Evolutionary conservation across 257 asterid genomes (phyloP).

Genomic region (Scutellaria baicalensis): DNA sequence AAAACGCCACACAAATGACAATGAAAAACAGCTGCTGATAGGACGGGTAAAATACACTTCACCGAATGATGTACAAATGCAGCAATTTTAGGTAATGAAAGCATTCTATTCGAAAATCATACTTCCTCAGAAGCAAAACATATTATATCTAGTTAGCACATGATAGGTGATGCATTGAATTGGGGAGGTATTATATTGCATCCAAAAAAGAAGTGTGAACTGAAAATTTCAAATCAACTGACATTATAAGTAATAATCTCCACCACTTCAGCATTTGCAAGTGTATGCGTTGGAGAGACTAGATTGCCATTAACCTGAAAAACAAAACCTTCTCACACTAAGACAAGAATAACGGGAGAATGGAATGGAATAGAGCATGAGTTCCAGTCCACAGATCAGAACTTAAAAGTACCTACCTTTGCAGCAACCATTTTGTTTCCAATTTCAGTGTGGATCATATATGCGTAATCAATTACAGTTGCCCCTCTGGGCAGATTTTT

Average conservation of each 20-base stretch:
- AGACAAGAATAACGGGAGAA: neutral
- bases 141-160: neutral
- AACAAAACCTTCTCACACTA: constrained; percentile 5
- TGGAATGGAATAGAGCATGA: neutral
- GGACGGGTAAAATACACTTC: neutral
- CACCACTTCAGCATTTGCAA: constrained; percentile 89
- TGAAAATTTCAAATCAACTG: constrained; percentile 25
- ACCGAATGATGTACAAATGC: neutral
- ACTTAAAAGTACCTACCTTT: constrained; percentile 56
- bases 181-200: neutral
- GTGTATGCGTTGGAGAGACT: constrained; percentile 70
- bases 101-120: neutral
- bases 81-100: neutral
- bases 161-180: neutral
- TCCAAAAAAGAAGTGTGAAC: neutral
- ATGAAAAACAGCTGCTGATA: neutral
- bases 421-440: constrained; percentile 97
- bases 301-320: constrained; percentile 91
- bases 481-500: constrained; percentile 88
- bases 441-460: constrained; percentile 84
- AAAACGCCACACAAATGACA: neutral
- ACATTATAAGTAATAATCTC: constrained; percentile 79
- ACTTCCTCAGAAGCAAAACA: neutral
- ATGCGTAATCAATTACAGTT: constrained; percentile 76
- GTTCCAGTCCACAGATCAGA: neutral